Evolutionary conservation across 257 asterid species (phyloP).

Genomic region (Mitragyna speciosa): DNA sequence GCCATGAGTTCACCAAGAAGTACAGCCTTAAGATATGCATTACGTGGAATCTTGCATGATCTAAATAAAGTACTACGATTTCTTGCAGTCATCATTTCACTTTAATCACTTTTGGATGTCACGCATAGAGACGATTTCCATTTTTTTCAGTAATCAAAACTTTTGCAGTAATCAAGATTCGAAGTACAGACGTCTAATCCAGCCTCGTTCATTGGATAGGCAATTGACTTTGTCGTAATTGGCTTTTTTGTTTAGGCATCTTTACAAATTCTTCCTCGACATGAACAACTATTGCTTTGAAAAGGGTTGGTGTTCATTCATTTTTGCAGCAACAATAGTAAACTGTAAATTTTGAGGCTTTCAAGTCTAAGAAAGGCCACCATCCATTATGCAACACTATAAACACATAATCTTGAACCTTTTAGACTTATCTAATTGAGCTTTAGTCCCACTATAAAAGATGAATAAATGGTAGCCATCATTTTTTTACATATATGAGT

Average conservation of each 20-base stretch:
- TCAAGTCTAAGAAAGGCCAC: constrained; percentile 5
- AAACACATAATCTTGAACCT: background rate
- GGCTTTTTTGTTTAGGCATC: background rate
- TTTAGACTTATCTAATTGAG: background rate
- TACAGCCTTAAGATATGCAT: background rate
- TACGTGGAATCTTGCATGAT: background rate
- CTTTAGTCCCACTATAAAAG: background rate
- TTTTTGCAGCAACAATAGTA: background rate
- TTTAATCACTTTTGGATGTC: background rate
- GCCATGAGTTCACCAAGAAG: background rate
- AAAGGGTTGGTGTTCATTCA: background rate
- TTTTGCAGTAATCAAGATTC: background rate
- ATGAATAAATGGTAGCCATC: too few relatives aligned
- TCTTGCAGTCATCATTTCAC: background rate
- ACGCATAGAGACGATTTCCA: background rate
- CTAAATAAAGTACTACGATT: background rate
- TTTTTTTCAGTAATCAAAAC: background rate
- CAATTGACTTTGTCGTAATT: constrained; percentile 2
- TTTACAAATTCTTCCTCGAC: background rate
- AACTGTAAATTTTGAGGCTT: background rate
- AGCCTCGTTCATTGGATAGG: constrained; percentile 4
- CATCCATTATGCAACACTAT: background rate
- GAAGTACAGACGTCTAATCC: background rate
- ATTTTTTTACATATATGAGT: too few relatives aligned
- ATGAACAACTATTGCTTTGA: constrained; percentile 12